Evolutionary conservation across 2,329 filamentous ascomycete genomes (phyloP).

Genomic region (Shiraia bambusicola): DNA sequence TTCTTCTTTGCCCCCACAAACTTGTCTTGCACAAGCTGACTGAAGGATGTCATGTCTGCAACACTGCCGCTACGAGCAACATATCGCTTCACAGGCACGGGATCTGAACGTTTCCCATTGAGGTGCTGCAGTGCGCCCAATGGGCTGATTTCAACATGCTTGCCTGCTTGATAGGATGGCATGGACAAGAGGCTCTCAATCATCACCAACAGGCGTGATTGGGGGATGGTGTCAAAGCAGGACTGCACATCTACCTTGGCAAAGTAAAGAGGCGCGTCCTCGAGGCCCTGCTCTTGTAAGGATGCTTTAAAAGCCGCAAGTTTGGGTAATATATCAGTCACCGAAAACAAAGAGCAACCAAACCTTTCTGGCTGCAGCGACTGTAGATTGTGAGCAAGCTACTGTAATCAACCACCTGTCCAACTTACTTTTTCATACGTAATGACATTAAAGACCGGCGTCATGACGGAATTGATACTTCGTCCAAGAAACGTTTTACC

Average conservation of each 20-base stretch:
- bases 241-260: conserved; percentile 89
- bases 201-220: conserved; percentile 68
- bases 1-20: conserved; percentile 50
- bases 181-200: conserved; percentile 60
- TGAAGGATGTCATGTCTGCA: conserved; percentile 36
- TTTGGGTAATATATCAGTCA: conserved; percentile 74
- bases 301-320: conserved; percentile 67
- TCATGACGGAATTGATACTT: conserved; percentile 71
- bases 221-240: conserved; percentile 95
- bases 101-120: conserved; percentile 31
- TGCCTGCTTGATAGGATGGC: conserved; percentile 68
- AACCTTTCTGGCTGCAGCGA: conserved; percentile 56
- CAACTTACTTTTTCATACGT: conserved; percentile 70
- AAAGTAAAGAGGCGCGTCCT: conserved; percentile 66
- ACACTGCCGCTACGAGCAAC: conserved; percentile 43
- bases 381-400: conserved; percentile 22
- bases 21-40: conserved; percentile 31
- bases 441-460: conserved; percentile 73
- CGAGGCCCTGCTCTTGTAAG: conserved; percentile 43
- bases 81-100: conserved; percentile 42
- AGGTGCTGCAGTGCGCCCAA: conserved; percentile 38
- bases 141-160: conserved; percentile 71
- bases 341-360: conserved; percentile 79
- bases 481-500: conserved; percentile 58
- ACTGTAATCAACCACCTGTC: background rate